Evolutionary conservation across 371 early-diverging fungal genomes (phyloP).

Genomic region (Lichtheimia corymbifera): DNA sequence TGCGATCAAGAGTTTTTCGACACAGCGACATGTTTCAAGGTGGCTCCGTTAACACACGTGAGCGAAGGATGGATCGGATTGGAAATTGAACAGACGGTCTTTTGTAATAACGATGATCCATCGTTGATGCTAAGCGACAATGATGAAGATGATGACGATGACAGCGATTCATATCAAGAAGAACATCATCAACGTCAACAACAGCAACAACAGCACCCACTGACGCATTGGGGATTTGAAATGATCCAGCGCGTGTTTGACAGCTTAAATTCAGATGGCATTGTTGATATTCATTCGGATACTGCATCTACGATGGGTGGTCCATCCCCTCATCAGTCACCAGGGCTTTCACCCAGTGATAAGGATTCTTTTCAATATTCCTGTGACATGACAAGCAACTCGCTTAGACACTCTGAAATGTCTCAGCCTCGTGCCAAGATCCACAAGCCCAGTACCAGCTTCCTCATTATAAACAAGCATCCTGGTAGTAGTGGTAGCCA

Average conservation of each 20-base stretch:
- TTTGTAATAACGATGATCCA: background rate
- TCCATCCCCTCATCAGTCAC: constrained; percentile 1
- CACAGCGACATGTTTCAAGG: constrained; percentile 9
- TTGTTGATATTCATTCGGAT: constrained; percentile 12
- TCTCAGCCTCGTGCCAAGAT: constrained; percentile 1
- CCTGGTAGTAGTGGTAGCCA: background rate
- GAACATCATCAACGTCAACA: background rate
- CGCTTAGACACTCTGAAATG: background rate
- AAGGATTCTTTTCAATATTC: background rate
- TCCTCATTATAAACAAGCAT: background rate
- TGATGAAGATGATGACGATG: too few relatives aligned
- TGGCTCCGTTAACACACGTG: background rate
- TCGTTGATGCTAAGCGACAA: too few relatives aligned
- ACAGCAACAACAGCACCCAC: background rate
- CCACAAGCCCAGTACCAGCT: background rate
- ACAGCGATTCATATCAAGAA: background rate
- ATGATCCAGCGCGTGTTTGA: constrained; percentile 12
- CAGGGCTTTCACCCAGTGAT: constrained; percentile 2
- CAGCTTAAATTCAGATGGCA: constrained; percentile 4
- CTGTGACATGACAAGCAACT: background rate
- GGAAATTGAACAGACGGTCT: constrained; percentile 8
- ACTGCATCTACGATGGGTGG: background rate
- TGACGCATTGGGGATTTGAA: constrained; percentile 5
- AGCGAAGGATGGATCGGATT: constrained; percentile 2
- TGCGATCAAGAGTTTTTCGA: constrained; percentile 3